Evolutionary conservation across 345 rosid species (phyloP), one percentile per base, ranked within the genome.

Genomic region (Triadica sebifera): DNA sequence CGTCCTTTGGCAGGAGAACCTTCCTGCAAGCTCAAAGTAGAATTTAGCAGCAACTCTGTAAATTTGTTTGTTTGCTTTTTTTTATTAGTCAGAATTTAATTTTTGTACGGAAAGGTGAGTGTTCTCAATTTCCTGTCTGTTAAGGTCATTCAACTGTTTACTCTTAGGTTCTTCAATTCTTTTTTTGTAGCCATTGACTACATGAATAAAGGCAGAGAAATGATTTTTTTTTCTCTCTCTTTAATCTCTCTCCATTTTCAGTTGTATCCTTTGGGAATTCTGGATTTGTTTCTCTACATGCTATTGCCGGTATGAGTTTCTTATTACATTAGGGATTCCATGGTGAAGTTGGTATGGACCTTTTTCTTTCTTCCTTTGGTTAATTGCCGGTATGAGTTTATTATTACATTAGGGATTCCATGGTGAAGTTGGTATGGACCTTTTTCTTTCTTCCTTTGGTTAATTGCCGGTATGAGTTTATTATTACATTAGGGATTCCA

Each of bases 1-100:
- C 75, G 71, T 75, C 86, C 34, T 29, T 75, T 76, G 90, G 86
- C 85, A 75, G 83, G 82, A 73, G 87, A 84, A 75, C 84, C 86
- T 71, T 71, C 80, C 79, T 75, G 84, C 81, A 66, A 80, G 79
- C 86, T 70, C 79, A 77, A 79, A 71, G 75, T 80, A 74, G 86
- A 74, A 50, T 76, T 57, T 78, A 84, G 74, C 64, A 63, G 81
- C 75, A 52, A 62, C 63, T 43, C 34, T 74, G 91, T 88, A 88
- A 78, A 84, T 83, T 47, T 74, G 22, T 62, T n/a, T 55, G 7
- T 16, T 19, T 52, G 74, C 60, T 69, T 57, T 20, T 59, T 67
- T 7, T 16, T 47, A 51, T 12, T 59, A 69, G 46, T 69, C 73
- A 50, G 74, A 61, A 58, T 58, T 55, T 72, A 65, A 65, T 77